These are phyloP conservation scores for Dendrocalamus sinicus DNA, from an alignment of 176 grass and related monocot genomes.

Conservation along the genomic window DNA sequence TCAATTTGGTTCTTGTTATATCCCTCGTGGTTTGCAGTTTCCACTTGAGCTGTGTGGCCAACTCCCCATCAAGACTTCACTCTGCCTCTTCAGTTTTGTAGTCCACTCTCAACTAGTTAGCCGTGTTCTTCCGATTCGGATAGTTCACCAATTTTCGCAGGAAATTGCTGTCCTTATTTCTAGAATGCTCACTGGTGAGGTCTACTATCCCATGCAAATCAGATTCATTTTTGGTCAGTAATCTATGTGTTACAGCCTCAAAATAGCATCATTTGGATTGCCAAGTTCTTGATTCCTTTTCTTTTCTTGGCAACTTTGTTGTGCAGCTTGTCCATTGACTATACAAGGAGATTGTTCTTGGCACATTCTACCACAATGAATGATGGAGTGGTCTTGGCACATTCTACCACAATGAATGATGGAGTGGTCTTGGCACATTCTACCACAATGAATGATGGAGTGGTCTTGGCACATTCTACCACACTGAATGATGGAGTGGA, in stretches of 20 bases:
- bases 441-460: neutral
- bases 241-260: neutral
- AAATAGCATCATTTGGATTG: neutral
- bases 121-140: slow-evolving; percentile 17
- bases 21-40: slow-evolving; percentile 7
- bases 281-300: slow-evolving; percentile 11
- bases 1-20: slow-evolving; percentile 23
- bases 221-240: neutral
- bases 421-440: no score
- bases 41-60: neutral
- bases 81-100: neutral
- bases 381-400: slow-evolving; percentile 36
- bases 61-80: neutral
- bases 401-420: no score
- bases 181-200: slow-evolving; percentile 26
- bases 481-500: slow-evolving; percentile 32
- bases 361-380: slow-evolving; percentile 56
- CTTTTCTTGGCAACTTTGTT: neutral
- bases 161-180: neutral
- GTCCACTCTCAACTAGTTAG: neutral
- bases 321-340: slow-evolving; percentile 33
- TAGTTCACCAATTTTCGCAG: neutral
- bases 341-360: slow-evolving; percentile 27
- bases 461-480: neutral
- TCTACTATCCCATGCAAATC: slow-evolving; percentile 5